Conservation (phyloP, 129 eudicot genomes). For the Logfia minima region DNA sequence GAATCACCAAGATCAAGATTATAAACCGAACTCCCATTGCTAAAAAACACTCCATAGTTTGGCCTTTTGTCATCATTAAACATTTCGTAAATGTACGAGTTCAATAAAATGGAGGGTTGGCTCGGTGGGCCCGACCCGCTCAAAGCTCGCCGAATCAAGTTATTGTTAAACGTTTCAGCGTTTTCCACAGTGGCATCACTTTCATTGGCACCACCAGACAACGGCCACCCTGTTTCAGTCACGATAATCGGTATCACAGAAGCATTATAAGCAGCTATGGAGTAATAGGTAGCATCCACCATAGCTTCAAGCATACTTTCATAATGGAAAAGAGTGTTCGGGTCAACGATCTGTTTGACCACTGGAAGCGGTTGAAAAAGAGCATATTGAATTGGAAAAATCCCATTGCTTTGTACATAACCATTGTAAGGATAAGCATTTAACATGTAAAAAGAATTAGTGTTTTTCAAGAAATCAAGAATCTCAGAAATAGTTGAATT, state of each 20-base stretch:
- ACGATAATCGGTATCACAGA: conserved; percentile 61
- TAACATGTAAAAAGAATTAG: conserved; percentile 64
- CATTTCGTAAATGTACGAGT: conserved; percentile 59
- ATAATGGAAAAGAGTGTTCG: conserved; percentile 71
- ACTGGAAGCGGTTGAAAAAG: conserved; percentile 61
- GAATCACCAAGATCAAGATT: conserved; percentile 38
- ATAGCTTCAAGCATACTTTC: conserved; percentile 81
- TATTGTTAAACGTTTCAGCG: conserved; percentile 60
- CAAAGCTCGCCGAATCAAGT: conserved; percentile 54
- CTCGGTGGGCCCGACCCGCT: conserved; percentile 71
- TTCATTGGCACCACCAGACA: conserved; percentile 57
- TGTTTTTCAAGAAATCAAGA: conserved; percentile 53
- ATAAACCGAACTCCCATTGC: conserved; percentile 65
- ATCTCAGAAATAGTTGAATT: conserved; percentile 56
- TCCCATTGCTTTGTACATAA: conserved; percentile 48
- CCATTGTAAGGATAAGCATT: conserved; percentile 72
- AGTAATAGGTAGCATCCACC: conserved; percentile 77
- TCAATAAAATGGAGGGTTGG: conserved; percentile 45
- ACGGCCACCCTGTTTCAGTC: conserved; percentile 87
- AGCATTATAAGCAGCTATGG: conserved; percentile 46
- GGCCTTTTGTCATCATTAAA: conserved; percentile 51
- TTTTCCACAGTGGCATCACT: conserved; percentile 60
- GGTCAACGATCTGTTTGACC: conserved; percentile 76
- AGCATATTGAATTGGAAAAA: conserved; percentile 71
- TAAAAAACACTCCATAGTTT: conserved; percentile 58